Evolutionary conservation across 2,329 filamentous ascomycete species (phyloP).

Genomic region (Verticillium longisporum): DNA sequence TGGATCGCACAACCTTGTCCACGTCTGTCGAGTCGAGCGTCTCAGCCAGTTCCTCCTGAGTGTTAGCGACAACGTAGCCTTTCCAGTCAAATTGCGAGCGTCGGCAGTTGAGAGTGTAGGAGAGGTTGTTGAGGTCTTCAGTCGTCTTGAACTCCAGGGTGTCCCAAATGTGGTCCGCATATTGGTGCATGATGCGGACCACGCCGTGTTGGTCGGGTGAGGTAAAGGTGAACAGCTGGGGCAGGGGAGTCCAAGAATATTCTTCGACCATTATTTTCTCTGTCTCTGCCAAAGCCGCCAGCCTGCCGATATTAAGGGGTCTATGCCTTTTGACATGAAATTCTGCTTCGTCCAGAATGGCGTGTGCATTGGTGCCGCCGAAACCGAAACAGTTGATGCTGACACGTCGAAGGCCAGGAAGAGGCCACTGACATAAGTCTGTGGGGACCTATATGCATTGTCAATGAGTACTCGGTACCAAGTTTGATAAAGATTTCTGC

Average conservation of each 20-base stretch:
- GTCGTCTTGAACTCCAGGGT: neutral
- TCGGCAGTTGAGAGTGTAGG: conserved; percentile 38
- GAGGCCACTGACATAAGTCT: conserved; percentile 34
- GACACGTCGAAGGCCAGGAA: conserved; percentile 35
- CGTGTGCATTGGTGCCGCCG: conserved; percentile 50
- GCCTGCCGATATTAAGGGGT: neutral
- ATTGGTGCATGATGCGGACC: conserved; percentile 23
- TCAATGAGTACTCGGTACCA: conserved; percentile 1
- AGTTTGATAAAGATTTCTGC: neutral
- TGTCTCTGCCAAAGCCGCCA: conserved; percentile 1
- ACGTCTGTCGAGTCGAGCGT: conserved; percentile 17
- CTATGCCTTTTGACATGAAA: neutral
- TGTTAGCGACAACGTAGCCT: conserved; percentile 26
- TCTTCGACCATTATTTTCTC: neutral
- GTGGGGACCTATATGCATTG: conserved; percentile 26
- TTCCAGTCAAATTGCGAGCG: conserved; percentile 39
- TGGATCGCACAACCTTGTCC: conserved; percentile 14
- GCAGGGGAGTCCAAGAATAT: neutral
- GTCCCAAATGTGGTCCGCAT: conserved; percentile 12
- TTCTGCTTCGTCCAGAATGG: conserved; percentile 29
- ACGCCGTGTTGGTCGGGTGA: conserved; percentile 33
- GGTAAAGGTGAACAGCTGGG: conserved; percentile 35
- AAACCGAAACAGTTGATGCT: conserved; percentile 54
- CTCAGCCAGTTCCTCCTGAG: conserved; percentile 21
- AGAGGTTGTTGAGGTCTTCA: conserved; percentile 23